Percentiles rank a stretch among this genome's conserved stretches.
phyloP scores from a whole-genome alignment of 176 grass and related monocot genomes.

The Carex littledalei region DNA sequence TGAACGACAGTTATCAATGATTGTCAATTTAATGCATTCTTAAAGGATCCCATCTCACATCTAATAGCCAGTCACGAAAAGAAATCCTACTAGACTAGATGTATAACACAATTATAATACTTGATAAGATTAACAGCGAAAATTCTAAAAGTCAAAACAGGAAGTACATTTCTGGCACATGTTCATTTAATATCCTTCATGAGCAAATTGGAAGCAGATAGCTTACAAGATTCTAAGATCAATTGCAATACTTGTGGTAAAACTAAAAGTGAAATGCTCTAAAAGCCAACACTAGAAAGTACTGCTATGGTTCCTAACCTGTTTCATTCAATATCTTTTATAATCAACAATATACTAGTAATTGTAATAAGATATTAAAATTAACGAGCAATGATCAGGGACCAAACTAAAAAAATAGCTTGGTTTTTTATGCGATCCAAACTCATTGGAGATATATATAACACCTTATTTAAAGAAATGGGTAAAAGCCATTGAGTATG shows the following conservation, averaged over 20 bases:
- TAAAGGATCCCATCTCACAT: neutral
- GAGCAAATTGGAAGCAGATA: neutral
- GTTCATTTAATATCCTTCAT: constrained; percentile 6
- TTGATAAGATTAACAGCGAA: neutral
- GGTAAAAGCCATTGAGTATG: neutral
- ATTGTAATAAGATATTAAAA: neutral
- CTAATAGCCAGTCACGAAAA: neutral
- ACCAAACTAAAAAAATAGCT: neutral
- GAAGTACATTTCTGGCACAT: neutral
- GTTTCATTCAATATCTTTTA: neutral
- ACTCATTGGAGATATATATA: neutral
- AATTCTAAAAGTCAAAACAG: neutral
- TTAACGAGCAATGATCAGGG: neutral
- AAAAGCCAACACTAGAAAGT: neutral
- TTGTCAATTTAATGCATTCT: neutral
- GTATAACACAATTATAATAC: neutral
- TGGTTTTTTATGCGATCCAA: neutral
- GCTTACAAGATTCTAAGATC: neutral
- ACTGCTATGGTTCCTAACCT: neutral
- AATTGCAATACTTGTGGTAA: neutral
- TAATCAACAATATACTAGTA: neutral
- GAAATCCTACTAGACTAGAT: neutral
- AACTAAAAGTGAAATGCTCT: neutral
- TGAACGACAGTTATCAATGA: neutral
- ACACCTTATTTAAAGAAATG: neutral